Conservation (phyloP, 73 alveolate species). For the Tetrahymena elliotti region DNA sequence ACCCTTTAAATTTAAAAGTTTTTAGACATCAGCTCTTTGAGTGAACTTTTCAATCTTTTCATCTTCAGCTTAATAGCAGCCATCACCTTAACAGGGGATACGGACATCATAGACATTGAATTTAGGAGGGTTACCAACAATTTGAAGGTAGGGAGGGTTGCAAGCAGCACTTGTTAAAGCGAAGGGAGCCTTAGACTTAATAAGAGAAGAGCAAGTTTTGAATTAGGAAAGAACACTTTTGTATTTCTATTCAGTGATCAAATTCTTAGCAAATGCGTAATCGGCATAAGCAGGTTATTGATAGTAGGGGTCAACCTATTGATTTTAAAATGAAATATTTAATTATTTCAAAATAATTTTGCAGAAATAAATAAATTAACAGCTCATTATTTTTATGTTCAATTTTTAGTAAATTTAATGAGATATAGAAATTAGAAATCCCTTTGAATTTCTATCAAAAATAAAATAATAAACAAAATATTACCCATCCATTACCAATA, state of each 20-base stretch:
- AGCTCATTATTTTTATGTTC: background rate
- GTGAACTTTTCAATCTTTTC: background rate
- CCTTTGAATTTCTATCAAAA: background rate
- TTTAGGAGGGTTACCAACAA: background rate
- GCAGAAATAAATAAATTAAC: too few species aligned
- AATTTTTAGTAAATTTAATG: too few species aligned
- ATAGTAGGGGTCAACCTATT: background rate
- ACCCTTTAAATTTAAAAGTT: background rate
- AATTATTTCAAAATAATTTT: background rate
- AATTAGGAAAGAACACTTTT: background rate
- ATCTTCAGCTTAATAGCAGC: background rate
- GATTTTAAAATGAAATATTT: background rate
- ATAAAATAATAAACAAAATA: background rate
- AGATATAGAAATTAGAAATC: background rate
- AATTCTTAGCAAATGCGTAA: background rate
- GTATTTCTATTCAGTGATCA: background rate
- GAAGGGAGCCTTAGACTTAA: background rate
- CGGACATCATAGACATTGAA: background rate
- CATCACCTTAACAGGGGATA: background rate
- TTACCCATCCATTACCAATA: background rate
- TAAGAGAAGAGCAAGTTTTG: background rate
- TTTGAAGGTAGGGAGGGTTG: background rate
- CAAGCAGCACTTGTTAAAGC: background rate
- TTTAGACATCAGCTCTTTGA: background rate
- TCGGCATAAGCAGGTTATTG: background rate